These are phyloP conservation scores for Neurospora terricola DNA, from an alignment of 495 filamentous ascomycete genomes.

Conservation along the genomic window DNA sequence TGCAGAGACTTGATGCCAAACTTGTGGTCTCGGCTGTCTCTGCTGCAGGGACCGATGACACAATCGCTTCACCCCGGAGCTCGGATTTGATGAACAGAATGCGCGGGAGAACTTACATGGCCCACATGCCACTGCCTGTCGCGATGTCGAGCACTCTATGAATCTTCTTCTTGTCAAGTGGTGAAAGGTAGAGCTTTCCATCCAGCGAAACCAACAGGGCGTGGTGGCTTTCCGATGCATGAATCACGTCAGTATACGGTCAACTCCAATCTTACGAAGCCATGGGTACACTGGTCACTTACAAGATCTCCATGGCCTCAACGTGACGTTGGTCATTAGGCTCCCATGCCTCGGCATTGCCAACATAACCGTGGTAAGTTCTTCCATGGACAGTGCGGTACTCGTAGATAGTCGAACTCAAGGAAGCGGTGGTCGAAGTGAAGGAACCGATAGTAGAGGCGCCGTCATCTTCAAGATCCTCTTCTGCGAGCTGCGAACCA, in stretches of 20 bases:
- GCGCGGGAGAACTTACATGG: constrained; percentile 8
- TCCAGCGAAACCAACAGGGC: constrained; percentile 30
- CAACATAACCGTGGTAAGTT: constrained; percentile 22
- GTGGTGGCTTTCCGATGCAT: constrained; percentile 13
- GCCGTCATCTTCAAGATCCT: neutral
- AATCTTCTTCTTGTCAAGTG: constrained; percentile 27
- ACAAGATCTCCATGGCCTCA: constrained; percentile 15
- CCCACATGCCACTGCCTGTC: constrained; percentile 33
- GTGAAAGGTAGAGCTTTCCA: constrained; percentile 45
- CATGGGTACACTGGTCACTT: neutral
- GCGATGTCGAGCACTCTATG: constrained; percentile 31
- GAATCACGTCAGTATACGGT: neutral
- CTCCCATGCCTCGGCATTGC: constrained; percentile 4
- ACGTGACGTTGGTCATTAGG: constrained; percentile 19
- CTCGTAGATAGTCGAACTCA: neutral
- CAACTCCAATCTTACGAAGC: neutral
- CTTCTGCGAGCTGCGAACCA: neutral
- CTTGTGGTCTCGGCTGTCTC: neutral
- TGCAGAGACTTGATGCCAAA: neutral
- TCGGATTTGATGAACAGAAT: neutral
- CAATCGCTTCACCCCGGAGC: neutral
- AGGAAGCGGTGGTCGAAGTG: neutral
- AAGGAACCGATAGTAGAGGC: neutral
- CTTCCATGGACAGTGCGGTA: constrained; percentile 1
- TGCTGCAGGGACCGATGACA: neutral